A percentile compares a stretch with the other conserved stretches of the same genome.
These are phyloP conservation scores for Lachnellula hyalina DNA, from an alignment of 2,329 filamentous ascomycete genomes.

Conservation along the genomic window DNA sequence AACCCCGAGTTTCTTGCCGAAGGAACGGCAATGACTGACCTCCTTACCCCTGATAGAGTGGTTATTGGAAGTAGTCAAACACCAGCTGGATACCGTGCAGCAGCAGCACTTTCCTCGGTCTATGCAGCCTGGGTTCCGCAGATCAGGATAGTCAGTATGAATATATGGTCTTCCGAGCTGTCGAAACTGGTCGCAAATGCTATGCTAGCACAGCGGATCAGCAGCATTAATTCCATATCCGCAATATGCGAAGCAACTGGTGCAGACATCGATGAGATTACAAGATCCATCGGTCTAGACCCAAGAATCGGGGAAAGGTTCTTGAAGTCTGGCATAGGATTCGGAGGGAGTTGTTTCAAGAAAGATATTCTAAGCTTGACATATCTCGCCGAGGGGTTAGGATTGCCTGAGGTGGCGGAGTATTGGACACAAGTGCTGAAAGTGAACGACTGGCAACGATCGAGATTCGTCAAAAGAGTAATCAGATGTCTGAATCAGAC, in stretches of 20 bases:
- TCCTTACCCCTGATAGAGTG: conserved; percentile 66
- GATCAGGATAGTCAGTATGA: conserved; percentile 63
- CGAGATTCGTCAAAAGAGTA: conserved; percentile 62
- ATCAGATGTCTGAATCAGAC: conserved; percentile 64
- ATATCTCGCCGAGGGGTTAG: conserved; percentile 66
- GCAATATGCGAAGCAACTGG: conserved; percentile 73
- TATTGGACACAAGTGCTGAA: conserved; percentile 71
- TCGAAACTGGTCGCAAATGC: conserved; percentile 76
- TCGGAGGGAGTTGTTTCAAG: conserved; percentile 76
- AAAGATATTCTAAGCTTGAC: conserved; percentile 72
- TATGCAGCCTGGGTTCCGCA: conserved; percentile 68
- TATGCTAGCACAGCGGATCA: conserved; percentile 74
- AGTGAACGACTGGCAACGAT: conserved; percentile 72
- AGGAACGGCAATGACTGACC: conserved; percentile 67
- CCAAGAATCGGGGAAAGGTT: conserved; percentile 67
- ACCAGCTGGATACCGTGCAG: conserved; percentile 54
- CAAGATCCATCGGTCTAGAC: conserved; percentile 62
- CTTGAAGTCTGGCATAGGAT: conserved; percentile 69
- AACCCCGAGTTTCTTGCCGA: conserved; percentile 80
- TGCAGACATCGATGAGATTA: conserved; percentile 69
- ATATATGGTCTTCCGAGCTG: conserved; percentile 73
- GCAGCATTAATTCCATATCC: conserved; percentile 76
- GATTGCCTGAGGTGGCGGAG: conserved; percentile 64
- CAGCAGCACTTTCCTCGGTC: conserved; percentile 56
- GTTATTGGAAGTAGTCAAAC: conserved; percentile 67